Percentiles rank a stretch among this genome's conserved stretches.
phyloP scores from a whole-genome alignment of 73 alveolate species.

The Tetrahymena borealis region DNA sequence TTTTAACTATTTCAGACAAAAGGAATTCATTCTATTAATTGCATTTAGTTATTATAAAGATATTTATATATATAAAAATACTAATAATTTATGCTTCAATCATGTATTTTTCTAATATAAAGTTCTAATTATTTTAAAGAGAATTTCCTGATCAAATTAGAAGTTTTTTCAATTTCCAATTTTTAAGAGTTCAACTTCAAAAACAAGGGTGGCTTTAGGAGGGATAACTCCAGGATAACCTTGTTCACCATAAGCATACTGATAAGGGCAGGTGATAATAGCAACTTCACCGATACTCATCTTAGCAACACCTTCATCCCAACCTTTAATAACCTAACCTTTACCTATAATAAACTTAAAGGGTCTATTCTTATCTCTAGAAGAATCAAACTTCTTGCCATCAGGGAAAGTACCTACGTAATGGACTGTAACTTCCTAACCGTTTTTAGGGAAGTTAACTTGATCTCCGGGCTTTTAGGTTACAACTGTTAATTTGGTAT shows the following conservation, averaged over 20 bases:
- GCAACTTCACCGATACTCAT: conserved; percentile 85
- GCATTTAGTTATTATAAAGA: too few species aligned
- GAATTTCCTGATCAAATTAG: neutral
- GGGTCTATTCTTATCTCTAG: conserved; percentile 85
- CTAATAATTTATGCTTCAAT: too few species aligned
- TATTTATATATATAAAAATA: too few species aligned
- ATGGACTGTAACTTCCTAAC: conserved; percentile 79
- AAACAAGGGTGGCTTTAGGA: conserved; percentile 75
- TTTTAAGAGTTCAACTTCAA: conserved; percentile 81
- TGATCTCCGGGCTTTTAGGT: conserved; percentile 88
- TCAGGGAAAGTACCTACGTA: conserved; percentile 85
- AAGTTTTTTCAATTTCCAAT: neutral
- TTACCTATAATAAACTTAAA: conserved; percentile 79
- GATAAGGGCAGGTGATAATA: conserved; percentile 73
- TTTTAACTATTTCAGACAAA: too few species aligned
- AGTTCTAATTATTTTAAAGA: too few species aligned
- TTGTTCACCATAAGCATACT: conserved; percentile 87
- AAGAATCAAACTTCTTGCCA: conserved; percentile 88
- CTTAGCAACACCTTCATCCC: conserved; percentile 93
- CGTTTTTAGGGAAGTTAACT: conserved; percentile 78
- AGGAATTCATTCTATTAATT: too few species aligned
- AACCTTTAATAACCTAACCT: conserved; percentile 95
- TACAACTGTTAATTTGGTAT: conserved; percentile 44
- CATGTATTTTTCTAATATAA: too few species aligned
- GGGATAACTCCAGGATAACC: conserved; percentile 95